A percentile compares a stretch with the other conserved stretches of the same genome.
Conservation (phyloP, 2,329 filamentous ascomycete species). For the Colletotrichum chrysophilum region DNA sequence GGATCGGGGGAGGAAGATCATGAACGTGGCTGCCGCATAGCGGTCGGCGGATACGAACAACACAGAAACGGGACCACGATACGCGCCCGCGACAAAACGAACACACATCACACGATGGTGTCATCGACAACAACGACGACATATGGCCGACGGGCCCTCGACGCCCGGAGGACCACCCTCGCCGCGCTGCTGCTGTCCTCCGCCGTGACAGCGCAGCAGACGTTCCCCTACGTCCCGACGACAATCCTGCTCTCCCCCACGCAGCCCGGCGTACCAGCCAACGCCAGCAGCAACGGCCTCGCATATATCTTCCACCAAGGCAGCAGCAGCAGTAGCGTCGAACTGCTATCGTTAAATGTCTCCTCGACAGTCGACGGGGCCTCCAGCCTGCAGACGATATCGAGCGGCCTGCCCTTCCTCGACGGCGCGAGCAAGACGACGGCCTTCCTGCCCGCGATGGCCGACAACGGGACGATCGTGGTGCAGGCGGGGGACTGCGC, state of each 20-base stretch:
- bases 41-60: conserved; percentile 13
- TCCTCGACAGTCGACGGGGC: conserved; percentile 60
- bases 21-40: conserved; percentile 12
- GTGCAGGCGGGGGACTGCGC: conserved; percentile 79
- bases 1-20: neutral
- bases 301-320: conserved; percentile 74
- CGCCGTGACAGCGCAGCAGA: conserved; percentile 39
- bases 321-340: conserved; percentile 39
- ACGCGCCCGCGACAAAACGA: neutral
- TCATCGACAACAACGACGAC: neutral
- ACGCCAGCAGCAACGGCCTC: conserved; percentile 48
- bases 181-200: conserved; percentile 14
- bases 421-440: conserved; percentile 47
- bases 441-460: conserved; percentile 72
- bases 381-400: conserved; percentile 52
- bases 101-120: neutral
- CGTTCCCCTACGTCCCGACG: conserved; percentile 79
- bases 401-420: conserved; percentile 68
- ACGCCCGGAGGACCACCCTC: neutral
- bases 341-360: conserved; percentile 71
- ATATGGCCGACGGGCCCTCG: neutral
- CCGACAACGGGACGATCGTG: conserved; percentile 71
- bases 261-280: conserved; percentile 45
- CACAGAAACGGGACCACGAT: conserved; percentile 3
- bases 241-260: conserved; percentile 65